A percentile compares a stretch with the other conserved stretches of the same genome.
Evolutionary conservation across 768 basidiomycete species (phyloP).

Genomic region (Boletus barrowsii): DNA sequence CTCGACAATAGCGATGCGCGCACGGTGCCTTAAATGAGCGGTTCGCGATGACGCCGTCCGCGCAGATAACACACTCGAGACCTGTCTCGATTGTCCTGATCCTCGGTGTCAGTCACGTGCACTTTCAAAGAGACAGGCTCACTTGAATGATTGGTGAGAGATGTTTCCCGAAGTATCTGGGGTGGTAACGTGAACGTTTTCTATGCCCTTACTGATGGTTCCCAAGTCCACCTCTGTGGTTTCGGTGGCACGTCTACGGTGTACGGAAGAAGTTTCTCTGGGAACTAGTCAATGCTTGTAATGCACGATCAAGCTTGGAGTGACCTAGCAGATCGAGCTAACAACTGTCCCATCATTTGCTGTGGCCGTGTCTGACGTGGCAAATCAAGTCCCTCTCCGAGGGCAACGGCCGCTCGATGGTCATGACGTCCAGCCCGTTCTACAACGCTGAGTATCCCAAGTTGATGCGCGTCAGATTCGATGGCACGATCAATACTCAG

Average conservation of each 20-base stretch:
- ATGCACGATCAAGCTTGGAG: neutral
- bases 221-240: neutral
- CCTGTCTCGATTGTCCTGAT: neutral
- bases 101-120: neutral
- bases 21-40: conserved; percentile 41
- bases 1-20: conserved; percentile 44
- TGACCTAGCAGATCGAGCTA: conserved; percentile 3
- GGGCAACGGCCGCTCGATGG: conserved; percentile 38
- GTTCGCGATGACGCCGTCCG: conserved; percentile 28
- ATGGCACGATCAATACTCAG: conserved; percentile 42
- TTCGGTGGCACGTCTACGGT: neutral
- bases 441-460: conserved; percentile 30
- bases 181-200: conserved; percentile 1
- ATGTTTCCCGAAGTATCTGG: neutral
- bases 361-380: conserved; percentile 20
- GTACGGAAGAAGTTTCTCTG: neutral
- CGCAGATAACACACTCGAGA: conserved; percentile 40
- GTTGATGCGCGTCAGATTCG: conserved; percentile 31
- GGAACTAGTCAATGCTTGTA: conserved; percentile 1
- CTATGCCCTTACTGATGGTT: neutral
- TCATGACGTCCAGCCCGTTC: conserved; percentile 43
- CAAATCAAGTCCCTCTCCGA: conserved; percentile 27
- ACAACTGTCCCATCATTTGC: conserved; percentile 3
- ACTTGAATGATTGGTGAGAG: neutral
- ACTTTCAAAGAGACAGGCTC: neutral